A percentile compares a stretch with the other conserved stretches of the same genome.
These are phyloP conservation scores for Physcia stellaris DNA, from an alignment of 495 filamentous ascomycete genomes.

Conservation along the genomic window DNA sequence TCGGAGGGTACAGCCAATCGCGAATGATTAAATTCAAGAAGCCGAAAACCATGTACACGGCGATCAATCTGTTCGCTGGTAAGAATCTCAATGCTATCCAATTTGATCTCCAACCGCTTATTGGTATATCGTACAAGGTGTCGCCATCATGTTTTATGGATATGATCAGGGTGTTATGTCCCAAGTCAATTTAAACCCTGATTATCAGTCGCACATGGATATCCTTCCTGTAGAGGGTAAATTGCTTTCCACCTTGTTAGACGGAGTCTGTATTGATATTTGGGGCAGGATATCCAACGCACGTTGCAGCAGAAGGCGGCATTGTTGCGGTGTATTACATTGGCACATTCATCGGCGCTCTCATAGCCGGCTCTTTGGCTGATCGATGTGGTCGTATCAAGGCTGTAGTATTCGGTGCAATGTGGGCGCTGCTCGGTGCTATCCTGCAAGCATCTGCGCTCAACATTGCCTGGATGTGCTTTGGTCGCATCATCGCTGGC, in stretches of 20 bases:
- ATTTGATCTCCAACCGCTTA: background rate
- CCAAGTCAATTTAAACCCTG: slow-evolving; percentile 24
- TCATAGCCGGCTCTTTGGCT: slow-evolving; percentile 35
- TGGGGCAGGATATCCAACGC: slow-evolving; percentile 5
- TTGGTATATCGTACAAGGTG: slow-evolving; percentile 6
- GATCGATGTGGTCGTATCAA: slow-evolving; percentile 42
- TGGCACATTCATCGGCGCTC: slow-evolving; percentile 40
- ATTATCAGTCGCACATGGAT: slow-evolving; percentile 22
- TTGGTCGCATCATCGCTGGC: slow-evolving; percentile 40
- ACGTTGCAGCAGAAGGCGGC: slow-evolving; percentile 25
- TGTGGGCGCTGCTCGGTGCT: slow-evolving; percentile 41
- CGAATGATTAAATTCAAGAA: slow-evolving; percentile 18
- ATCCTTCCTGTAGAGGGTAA: slow-evolving; percentile 3
- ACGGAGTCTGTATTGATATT: slow-evolving; percentile 6
- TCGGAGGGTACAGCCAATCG: slow-evolving; percentile 14
- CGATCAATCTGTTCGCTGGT: slow-evolving; percentile 18
- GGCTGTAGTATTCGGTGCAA: slow-evolving; percentile 34
- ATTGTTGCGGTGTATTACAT: slow-evolving; percentile 42
- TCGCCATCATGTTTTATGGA: slow-evolving; percentile 26
- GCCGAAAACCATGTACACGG: slow-evolving; percentile 17
- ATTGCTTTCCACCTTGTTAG: background rate
- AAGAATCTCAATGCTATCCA: background rate
- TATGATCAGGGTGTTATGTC: slow-evolving; percentile 27
- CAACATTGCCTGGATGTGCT: slow-evolving; percentile 39
- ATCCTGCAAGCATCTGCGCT: slow-evolving; percentile 37